phyloP scores from a whole-genome alignment of 352 stramenopile genomes.

The Globisporangium paroecandrum region DNA sequence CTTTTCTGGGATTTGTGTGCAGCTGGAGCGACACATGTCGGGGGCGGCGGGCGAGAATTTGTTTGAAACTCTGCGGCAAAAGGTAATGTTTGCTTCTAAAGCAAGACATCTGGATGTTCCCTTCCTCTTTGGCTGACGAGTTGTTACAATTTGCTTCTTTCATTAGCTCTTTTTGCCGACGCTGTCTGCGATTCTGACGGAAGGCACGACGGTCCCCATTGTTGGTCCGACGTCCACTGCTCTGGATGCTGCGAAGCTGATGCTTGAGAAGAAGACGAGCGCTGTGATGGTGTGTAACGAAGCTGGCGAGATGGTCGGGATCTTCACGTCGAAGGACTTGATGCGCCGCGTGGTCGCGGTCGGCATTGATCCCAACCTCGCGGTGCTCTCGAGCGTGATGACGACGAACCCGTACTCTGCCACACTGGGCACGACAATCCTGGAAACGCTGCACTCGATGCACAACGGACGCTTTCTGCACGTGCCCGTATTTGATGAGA shows the following conservation, averaged over 20 bases:
- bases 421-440: slow-evolving; percentile 90
- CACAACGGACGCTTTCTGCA: slow-evolving; percentile 97
- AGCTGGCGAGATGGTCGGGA: slow-evolving; percentile 86
- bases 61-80: slow-evolving; percentile 80
- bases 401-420: slow-evolving; percentile 93
- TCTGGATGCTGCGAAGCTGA: slow-evolving; percentile 69
- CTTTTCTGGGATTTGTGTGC: slow-evolving; percentile 2
- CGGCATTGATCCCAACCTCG: slow-evolving; percentile 79
- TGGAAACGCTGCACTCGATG: slow-evolving; percentile 97
- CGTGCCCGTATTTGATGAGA: slow-evolving; percentile 92
- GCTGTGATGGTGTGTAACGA: slow-evolving; percentile 91
- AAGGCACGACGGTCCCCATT: slow-evolving; percentile 57
- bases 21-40: slow-evolving; percentile 60
- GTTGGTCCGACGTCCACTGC: slow-evolving; percentile 48
- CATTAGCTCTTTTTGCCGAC: slow-evolving; percentile 80
- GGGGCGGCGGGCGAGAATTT: slow-evolving; percentile 54
- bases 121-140: not conserved
- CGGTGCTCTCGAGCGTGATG: slow-evolving; percentile 90
- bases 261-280: slow-evolving; percentile 78
- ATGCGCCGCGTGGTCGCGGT: slow-evolving; percentile 93
- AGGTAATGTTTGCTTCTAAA: slow-evolving; percentile 30
- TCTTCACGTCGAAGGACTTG: slow-evolving; percentile 98
- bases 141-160: not conserved
- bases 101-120: not conserved
- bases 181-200: slow-evolving; percentile 69